Evolutionary conservation across 2,329 filamentous ascomycete species (phyloP).

Genomic region (Nakataea oryzae): DNA sequence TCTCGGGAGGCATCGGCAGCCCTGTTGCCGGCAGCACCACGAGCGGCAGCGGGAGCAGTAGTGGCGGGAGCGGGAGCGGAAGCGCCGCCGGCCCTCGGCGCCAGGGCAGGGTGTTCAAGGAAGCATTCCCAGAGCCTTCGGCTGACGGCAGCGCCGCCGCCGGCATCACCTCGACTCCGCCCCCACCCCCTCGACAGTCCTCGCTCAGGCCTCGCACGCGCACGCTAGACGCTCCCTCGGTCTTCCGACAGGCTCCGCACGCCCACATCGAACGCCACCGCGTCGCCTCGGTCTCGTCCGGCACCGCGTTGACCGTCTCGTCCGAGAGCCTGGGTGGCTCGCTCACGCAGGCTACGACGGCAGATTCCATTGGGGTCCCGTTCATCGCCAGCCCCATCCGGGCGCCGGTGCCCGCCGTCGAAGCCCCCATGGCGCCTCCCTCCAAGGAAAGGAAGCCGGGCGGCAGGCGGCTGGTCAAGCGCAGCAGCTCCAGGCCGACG

Average conservation of each 20-base stretch:
- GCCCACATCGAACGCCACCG: constrained; percentile 36
- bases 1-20: background rate
- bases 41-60: constrained; percentile 4
- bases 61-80: constrained; percentile 8
- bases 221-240: constrained; percentile 41
- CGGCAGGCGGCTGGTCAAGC: constrained; percentile 43
- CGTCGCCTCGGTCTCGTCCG: constrained; percentile 61
- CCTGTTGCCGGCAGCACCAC: background rate
- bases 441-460: constrained; percentile 18
- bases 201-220: constrained; percentile 42
- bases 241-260: constrained; percentile 30
- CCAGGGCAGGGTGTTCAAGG: constrained; percentile 52
- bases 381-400: constrained; percentile 21
- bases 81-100: constrained; percentile 23
- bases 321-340: constrained; percentile 30
- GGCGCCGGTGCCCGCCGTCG: constrained; percentile 16
- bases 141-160: constrained; percentile 19
- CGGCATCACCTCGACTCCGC: constrained; percentile 13
- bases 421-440: background rate
- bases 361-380: constrained; percentile 32
- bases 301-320: constrained; percentile 38
- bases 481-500: constrained; percentile 43
- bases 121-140: constrained; percentile 40
- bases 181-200: constrained; percentile 24
- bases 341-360: constrained; percentile 28